A percentile compares a stretch with the other conserved stretches of the same genome.
phyloP scores from a whole-genome alignment of 2,329 filamentous ascomycete species.

The Cercospora zeina region DNA sequence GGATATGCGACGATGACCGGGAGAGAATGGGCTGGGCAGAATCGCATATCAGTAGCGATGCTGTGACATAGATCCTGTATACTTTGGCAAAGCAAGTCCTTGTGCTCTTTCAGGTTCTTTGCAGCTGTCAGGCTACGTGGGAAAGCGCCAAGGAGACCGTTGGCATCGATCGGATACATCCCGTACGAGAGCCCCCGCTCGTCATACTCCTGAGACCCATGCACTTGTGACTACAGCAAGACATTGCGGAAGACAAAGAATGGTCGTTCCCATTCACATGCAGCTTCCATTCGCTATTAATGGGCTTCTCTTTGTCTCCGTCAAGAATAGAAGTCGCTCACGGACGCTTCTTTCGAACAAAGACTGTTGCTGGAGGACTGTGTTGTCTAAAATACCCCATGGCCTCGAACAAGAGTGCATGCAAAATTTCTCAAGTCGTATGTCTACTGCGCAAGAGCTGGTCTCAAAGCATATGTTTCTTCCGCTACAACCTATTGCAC shows the following conservation, averaged over 20 bases:
- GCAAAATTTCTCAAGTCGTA: background rate
- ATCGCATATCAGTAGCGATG: background rate
- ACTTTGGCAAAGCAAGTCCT: background rate
- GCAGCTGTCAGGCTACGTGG: background rate
- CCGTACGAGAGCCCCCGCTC: background rate
- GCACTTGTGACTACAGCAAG: too few relatives aligned
- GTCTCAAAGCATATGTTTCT: slow-evolving; percentile 2
- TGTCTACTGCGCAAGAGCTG: slow-evolving; percentile 6
- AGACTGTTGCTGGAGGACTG: background rate
- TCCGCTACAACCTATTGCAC: background rate
- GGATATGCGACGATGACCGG: slow-evolving; percentile 47
- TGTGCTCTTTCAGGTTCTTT: background rate
- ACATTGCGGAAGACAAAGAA: too few relatives aligned
- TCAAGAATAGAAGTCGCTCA: background rate
- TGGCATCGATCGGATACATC: too few relatives aligned
- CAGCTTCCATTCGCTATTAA: too few relatives aligned
- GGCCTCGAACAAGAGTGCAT: background rate
- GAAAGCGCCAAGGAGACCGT: too few relatives aligned
- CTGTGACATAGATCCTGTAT: slow-evolving; percentile 11
- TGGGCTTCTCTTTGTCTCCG: background rate
- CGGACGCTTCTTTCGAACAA: background rate
- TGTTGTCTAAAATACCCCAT: background rate
- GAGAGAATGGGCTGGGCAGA: slow-evolving; percentile 45
- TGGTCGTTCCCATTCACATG: too few relatives aligned
- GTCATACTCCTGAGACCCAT: too few relatives aligned